These are phyloP conservation scores for Hypericum perforatum DNA, from an alignment of 345 rosid species.

Conservation along the genomic window DNA sequence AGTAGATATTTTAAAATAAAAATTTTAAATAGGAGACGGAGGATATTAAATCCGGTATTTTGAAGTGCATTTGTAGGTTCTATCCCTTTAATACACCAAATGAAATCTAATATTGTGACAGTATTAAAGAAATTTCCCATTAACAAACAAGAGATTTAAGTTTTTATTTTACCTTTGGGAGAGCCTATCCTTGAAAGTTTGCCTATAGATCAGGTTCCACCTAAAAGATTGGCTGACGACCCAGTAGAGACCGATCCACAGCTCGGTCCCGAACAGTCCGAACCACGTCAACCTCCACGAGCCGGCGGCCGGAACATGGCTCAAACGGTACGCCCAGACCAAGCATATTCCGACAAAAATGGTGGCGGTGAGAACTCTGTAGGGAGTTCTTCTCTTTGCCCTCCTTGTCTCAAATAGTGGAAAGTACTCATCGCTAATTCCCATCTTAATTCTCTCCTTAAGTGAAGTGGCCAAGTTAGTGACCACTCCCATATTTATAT, in stretches of 20 bases:
- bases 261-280: constrained; percentile 20
- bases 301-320: background rate
- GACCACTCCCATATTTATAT: no score
- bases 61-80: constrained; percentile 8
- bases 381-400: background rate
- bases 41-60: constrained; percentile 6
- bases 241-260: constrained; percentile 29
- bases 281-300: constrained; percentile 17
- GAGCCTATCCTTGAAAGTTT: constrained; percentile 23
- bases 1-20: no score
- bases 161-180: constrained; percentile 7
- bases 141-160: background rate
- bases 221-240: constrained; percentile 9
- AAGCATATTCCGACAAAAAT: background rate
- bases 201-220: constrained; percentile 17
- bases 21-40: no score
- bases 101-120: no score
- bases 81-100: no score
- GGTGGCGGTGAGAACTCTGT: constrained; percentile 2
- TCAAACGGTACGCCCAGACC: background rate
- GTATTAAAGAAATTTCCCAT: no score
- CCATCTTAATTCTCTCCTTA: no score
- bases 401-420: constrained; percentile 2
- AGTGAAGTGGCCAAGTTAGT: no score
- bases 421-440: background rate